A percentile compares a stretch with the other conserved stretches of the same genome.
Evolutionary conservation across 208 protist genomes (phyloP).

Genomic region (Trypanosoma avium): DNA sequence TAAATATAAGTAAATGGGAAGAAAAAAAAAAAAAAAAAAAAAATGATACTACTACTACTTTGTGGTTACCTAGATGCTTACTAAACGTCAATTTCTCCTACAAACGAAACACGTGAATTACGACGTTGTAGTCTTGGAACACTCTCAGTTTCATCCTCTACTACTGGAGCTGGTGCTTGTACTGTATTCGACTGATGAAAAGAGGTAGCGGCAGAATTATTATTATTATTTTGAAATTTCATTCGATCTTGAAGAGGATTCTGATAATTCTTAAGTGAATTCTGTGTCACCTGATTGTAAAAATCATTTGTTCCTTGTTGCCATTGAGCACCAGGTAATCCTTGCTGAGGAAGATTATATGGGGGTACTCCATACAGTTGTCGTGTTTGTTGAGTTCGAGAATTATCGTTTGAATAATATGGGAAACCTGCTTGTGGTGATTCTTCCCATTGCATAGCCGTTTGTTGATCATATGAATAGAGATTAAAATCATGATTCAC

Average conservation of each 20-base stretch:
- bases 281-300: background rate
- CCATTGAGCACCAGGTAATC: background rate
- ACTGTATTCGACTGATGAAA: background rate
- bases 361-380: too few species aligned
- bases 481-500: too few species aligned
- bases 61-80: background rate
- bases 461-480: too few species aligned
- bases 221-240: background rate
- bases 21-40: constrained; percentile 12
- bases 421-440: too few species aligned
- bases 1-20: background rate
- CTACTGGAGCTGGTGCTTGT: background rate
- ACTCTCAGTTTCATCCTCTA: background rate
- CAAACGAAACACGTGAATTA: constrained; percentile 23
- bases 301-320: background rate
- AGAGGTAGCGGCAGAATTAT: background rate
- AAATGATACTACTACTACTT: background rate
- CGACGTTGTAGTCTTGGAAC: constrained; percentile 1
- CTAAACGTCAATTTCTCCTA: constrained; percentile 17
- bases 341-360: too few species aligned
- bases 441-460: too few species aligned
- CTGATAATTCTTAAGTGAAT: background rate
- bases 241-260: background rate
- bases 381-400: too few species aligned
- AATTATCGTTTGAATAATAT: too few species aligned